phyloP scores from a whole-genome alignment of 257 asterid species.

The Fraxinus pennsylvanica region DNA sequence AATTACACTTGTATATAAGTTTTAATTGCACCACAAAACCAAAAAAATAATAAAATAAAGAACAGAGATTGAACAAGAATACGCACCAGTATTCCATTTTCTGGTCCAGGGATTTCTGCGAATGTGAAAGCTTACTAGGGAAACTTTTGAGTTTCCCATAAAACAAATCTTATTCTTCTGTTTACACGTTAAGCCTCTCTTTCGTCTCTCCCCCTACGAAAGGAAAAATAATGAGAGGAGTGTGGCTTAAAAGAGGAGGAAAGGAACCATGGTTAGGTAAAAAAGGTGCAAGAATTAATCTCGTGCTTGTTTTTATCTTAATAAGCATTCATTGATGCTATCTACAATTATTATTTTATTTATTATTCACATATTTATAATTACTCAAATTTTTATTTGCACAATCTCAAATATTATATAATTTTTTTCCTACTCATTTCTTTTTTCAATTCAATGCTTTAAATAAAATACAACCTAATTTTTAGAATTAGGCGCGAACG shows the following conservation, averaged over 20 bases:
- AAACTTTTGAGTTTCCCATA: conserved; percentile 7
- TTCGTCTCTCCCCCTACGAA: conserved; percentile 3
- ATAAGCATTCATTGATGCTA: not conserved
- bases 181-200: conserved; percentile 20
- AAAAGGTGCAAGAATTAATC: not conserved
- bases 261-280: conserved; percentile 65
- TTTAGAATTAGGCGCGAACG: no score
- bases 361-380: no score
- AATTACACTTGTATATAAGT: conserved; percentile 11
- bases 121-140: conserved; percentile 2
- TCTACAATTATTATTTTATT: no score
- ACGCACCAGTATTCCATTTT: conserved; percentile 47
- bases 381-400: no score
- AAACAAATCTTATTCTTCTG: conserved; percentile 37
- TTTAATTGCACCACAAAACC: not conserved
- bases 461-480: no score
- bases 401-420: no score
- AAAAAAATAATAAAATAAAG: conserved; percentile 12
- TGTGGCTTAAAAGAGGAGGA: conserved; percentile 31
- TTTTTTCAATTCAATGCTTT: no score
- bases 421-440: no score
- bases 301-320: not conserved
- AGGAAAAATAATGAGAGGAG: not conserved
- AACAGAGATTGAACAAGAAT: conserved; percentile 21
- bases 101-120: conserved; percentile 15